phyloP scores from a whole-genome alignment of 2,329 filamentous ascomycete genomes.

The Cladosporium velox region DNA sequence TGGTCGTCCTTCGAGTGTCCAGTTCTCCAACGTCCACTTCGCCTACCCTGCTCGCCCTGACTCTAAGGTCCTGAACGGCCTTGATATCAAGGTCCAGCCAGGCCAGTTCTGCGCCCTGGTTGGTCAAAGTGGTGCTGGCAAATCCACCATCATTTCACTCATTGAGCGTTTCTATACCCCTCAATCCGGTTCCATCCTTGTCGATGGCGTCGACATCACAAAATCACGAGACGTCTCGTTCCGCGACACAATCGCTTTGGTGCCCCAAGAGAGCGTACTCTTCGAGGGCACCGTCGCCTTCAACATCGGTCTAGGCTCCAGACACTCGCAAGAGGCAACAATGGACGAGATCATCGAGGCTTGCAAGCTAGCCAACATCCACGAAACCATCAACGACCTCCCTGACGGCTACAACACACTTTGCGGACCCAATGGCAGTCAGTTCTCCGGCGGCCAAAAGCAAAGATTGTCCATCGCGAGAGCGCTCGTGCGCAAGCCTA shows the following conservation, averaged over 20 bases:
- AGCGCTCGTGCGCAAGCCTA: slow-evolving; percentile 86
- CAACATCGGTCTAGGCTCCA: slow-evolving; percentile 84
- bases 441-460: slow-evolving; percentile 93
- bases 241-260: slow-evolving; percentile 85
- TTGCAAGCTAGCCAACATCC: slow-evolving; percentile 87
- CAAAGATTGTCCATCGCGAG: slow-evolving; percentile 93
- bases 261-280: slow-evolving; percentile 88
- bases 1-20: slow-evolving; percentile 12
- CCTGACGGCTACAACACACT: slow-evolving; percentile 91
- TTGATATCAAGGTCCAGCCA: slow-evolving; percentile 41
- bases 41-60: slow-evolving; percentile 48
- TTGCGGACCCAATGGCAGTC: slow-evolving; percentile 91
- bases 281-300: slow-evolving; percentile 87
- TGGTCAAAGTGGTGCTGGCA: slow-evolving; percentile 91
- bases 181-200: slow-evolving; percentile 72
- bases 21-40: slow-evolving; percentile 44
- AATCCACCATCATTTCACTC: slow-evolving; percentile 84
- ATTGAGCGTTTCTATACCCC: slow-evolving; percentile 97
- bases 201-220: slow-evolving; percentile 82
- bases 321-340: slow-evolving; percentile 67
- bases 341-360: slow-evolving; percentile 74
- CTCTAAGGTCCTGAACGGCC: slow-evolving; percentile 41
- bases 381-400: slow-evolving; percentile 80
- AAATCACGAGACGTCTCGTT: slow-evolving; percentile 86
- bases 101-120: slow-evolving; percentile 87